Conservation (phyloP, 1,284 basidiomycete species). For the Agroathelia rolfsii region DNA sequence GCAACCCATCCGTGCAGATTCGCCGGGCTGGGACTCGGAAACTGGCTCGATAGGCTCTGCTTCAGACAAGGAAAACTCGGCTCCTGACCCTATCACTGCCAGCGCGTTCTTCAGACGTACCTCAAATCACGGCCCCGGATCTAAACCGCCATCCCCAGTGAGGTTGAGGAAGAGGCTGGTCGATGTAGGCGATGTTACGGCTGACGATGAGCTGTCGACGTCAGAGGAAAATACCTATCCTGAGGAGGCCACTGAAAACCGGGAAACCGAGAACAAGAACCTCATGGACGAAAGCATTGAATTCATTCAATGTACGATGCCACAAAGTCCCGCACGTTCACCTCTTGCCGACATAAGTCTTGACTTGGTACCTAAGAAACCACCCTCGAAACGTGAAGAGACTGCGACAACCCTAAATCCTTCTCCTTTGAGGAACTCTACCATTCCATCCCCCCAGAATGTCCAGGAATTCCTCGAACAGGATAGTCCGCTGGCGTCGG, state of each 20-base stretch:
- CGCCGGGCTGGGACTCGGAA: constrained; percentile 17
- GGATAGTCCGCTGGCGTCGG: no score
- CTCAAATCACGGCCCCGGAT: constrained; percentile 21
- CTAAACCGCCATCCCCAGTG: constrained; percentile 22
- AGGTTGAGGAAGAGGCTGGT: constrained; percentile 41
- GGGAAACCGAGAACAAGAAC: background rate
- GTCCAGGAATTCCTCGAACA: no score
- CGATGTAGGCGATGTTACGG: constrained; percentile 45
- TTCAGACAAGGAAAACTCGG: constrained; percentile 54
- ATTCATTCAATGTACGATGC: background rate
- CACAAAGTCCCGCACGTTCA: constrained; percentile 8
- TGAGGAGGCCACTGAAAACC: constrained; percentile 3
- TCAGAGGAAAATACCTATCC: constrained; percentile 7
- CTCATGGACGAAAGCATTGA: constrained; percentile 5
- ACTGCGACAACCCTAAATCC: no score
- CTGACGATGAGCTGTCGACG: constrained; percentile 15
- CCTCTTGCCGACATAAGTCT: constrained; percentile 17
- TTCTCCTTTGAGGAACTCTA: no score
- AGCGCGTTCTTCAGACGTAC: constrained; percentile 40
- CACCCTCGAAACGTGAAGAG: constrained; percentile 1
- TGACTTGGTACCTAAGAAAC: constrained; percentile 12
- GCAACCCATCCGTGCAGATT: no score
- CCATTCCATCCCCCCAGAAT: no score
- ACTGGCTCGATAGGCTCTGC: constrained; percentile 22
- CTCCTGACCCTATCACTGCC: constrained; percentile 28